phyloP scores from a whole-genome alignment of 495 filamentous ascomycete species.

The Talaromyces borbonicus region DNA sequence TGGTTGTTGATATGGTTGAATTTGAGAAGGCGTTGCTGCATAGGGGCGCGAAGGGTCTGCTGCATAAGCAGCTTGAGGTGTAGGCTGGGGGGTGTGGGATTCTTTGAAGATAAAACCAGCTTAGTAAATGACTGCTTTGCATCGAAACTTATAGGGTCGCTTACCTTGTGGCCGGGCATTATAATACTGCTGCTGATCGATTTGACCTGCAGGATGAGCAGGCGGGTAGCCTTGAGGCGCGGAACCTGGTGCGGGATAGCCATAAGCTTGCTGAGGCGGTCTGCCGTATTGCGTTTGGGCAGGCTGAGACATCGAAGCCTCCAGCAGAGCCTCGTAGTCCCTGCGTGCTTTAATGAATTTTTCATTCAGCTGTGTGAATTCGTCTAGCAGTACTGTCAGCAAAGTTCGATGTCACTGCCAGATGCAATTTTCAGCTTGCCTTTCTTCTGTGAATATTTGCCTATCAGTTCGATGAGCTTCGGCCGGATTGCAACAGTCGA shows the following conservation, averaged over 20 bases:
- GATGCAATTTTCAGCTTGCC: conserved; percentile 38
- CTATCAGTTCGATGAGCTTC: conserved; percentile 95
- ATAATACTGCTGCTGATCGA: conserved; percentile 63
- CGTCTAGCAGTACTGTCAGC: conserved; percentile 53
- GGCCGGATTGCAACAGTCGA: conserved; percentile 88
- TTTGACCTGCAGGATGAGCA: conserved; percentile 34
- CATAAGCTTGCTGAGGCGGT: conserved; percentile 51
- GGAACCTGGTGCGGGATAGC: conserved; percentile 44
- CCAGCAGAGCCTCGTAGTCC: conserved; percentile 91
- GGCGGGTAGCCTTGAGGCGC: conserved; percentile 40
- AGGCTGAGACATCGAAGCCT: conserved; percentile 88
- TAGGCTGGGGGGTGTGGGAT: conserved; percentile 20
- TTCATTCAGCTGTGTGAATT: conserved; percentile 96
- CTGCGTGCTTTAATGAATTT: conserved; percentile 98
- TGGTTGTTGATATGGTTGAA: conserved; percentile 19
- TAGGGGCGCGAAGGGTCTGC: conserved; percentile 24
- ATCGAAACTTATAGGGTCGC: conserved; percentile 8
- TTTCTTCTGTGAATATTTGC: conserved; percentile 99
- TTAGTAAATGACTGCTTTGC: neutral
- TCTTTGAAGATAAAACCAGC: conserved; percentile 18
- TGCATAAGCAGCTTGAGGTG: conserved; percentile 24
- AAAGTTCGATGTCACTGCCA: neutral
- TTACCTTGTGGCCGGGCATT: conserved; percentile 48
- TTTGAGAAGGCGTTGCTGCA: conserved; percentile 29
- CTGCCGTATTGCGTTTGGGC: conserved; percentile 63